A percentile compares a stretch with the other conserved stretches of the same genome.
Evolutionary conservation across 441 rosid genomes (phyloP).

Genomic region (Arabidopsis hybrid): DNA sequence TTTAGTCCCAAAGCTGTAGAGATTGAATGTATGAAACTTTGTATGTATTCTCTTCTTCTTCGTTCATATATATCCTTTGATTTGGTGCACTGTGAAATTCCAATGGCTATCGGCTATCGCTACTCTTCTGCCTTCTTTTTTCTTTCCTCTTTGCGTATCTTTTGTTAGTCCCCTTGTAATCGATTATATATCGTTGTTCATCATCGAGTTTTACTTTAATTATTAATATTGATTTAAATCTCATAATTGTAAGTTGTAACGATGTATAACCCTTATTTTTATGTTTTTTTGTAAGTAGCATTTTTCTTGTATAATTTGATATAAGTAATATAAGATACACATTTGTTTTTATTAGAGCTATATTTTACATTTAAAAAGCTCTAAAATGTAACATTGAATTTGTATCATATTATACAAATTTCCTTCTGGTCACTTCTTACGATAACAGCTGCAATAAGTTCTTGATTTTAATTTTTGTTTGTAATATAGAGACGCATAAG

Average conservation of each 20-base stretch:
- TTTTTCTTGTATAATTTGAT: not conserved
- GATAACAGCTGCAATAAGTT: not conserved
- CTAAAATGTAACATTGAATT: not conserved
- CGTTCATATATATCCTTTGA: not conserved
- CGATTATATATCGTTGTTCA: not conserved
- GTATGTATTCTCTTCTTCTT: not conserved
- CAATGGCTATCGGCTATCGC: not conserved
- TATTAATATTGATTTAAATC: not conserved
- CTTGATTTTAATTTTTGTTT: not conserved
- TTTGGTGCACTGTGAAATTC: not conserved
- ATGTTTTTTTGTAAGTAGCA: not conserved
- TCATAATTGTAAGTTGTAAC: not conserved
- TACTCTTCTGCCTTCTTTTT: conserved; percentile 1
- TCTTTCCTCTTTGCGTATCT: not conserved
- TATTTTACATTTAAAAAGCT: not conserved
- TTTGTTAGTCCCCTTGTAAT: not conserved
- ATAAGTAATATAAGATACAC: not conserved
- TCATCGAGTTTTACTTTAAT: not conserved
- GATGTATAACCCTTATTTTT: not conserved
- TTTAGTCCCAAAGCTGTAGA: conserved; percentile 30
- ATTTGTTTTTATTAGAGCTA: not conserved
- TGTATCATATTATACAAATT: not conserved
- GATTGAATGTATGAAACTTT: not conserved
- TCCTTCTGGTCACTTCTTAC: not conserved
- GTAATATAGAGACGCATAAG: too few species aligned